Conservation (phyloP, 2,329 filamentous ascomycete species). For the Colletotrichum orbiculare region DNA sequence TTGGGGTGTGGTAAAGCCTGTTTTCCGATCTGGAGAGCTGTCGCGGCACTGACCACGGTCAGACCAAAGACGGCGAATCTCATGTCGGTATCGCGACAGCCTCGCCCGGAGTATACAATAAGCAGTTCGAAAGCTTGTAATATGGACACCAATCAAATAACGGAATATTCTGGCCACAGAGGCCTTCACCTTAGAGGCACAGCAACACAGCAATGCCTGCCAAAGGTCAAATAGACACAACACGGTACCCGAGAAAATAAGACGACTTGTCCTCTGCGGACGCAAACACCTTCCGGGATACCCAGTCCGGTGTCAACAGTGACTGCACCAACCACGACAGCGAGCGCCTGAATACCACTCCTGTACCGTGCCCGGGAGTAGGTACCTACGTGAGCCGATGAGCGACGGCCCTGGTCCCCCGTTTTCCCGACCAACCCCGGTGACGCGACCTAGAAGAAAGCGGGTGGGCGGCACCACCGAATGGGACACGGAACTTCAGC, state of each 20-base stretch:
- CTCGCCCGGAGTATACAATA: neutral
- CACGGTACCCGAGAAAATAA: too few relatives aligned
- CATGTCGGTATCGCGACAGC: neutral
- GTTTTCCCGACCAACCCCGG: too few relatives aligned
- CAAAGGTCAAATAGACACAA: too few relatives aligned
- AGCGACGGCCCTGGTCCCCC: too few relatives aligned
- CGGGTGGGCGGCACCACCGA: too few relatives aligned
- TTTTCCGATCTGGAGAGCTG: slow-evolving; percentile 44
- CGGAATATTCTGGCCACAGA: neutral
- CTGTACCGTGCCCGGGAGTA: too few relatives aligned
- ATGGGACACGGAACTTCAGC: too few relatives aligned
- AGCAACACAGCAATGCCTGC: too few relatives aligned
- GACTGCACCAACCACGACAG: too few relatives aligned
- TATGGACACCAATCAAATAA: neutral
- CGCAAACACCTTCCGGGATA: slow-evolving; percentile 42
- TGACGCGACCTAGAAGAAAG: too few relatives aligned
- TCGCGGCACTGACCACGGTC: slow-evolving; percentile 31
- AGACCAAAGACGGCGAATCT: slow-evolving; percentile 5
- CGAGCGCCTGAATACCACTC: too few relatives aligned
- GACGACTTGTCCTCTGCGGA: slow-evolving; percentile 46
- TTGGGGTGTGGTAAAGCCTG: slow-evolving; percentile 42
- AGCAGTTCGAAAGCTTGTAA: neutral
- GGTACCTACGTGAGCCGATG: too few relatives aligned
- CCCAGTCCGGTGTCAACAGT: slow-evolving; percentile 37
- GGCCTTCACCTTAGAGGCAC: neutral